Conservation (phyloP, 2,329 filamentous ascomycete genomes). For the Microdochium trichocladiopsis region DNA sequence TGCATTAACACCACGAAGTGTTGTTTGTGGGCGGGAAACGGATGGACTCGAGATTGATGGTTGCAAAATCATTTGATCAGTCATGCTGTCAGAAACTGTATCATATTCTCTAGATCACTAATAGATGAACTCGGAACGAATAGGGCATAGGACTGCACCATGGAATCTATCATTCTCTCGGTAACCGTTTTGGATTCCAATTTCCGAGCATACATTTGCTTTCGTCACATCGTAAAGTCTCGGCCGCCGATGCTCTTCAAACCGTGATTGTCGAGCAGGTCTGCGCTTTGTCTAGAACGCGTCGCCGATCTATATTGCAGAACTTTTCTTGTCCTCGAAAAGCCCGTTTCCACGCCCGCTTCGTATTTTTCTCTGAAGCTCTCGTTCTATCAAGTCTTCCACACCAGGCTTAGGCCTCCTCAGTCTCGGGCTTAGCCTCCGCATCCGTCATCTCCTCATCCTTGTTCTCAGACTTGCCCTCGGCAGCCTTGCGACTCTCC, state of each 20-base stretch:
- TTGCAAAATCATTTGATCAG: too few species aligned
- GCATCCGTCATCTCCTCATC: slow-evolving; percentile 61
- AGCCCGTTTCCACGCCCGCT: not conserved
- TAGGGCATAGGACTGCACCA: too few species aligned
- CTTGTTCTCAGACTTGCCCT: slow-evolving; percentile 36
- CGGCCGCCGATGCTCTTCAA: not conserved
- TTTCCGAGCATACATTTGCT: not conserved
- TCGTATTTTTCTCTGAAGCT: not conserved
- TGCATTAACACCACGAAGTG: too few species aligned
- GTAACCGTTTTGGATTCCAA: not conserved
- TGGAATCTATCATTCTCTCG: not conserved
- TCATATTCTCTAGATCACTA: too few species aligned
- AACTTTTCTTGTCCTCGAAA: too few species aligned
- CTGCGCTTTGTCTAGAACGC: too few species aligned
- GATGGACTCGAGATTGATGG: too few species aligned
- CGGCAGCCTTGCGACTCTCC: slow-evolving; percentile 46
- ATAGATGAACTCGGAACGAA: not conserved
- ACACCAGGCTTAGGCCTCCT: slow-evolving; percentile 30
- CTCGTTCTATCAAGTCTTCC: not conserved
- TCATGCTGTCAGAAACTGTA: too few species aligned
- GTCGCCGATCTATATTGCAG: too few species aligned
- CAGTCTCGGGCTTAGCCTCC: slow-evolving; percentile 44
- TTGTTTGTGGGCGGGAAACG: too few species aligned
- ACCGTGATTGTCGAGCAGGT: not conserved
- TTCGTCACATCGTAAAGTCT: not conserved